Evolutionary conservation across 495 filamentous ascomycete species (phyloP).

Genomic region (Clohesyomyces aquaticus): DNA sequence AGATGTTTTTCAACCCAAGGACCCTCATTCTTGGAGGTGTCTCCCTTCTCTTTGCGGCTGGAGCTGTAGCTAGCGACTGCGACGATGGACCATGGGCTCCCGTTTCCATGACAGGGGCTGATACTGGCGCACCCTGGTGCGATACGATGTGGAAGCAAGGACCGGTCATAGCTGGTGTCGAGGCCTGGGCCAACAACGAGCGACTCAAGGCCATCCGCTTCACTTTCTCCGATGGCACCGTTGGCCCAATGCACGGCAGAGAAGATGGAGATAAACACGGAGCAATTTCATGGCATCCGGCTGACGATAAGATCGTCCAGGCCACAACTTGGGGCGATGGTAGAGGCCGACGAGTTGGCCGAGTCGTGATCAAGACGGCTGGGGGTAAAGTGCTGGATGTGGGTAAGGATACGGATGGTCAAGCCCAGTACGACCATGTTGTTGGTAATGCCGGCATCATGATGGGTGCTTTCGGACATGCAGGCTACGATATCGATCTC

Average conservation of each 20-base stretch:
- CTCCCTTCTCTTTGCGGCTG: background rate
- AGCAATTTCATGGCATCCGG: slow-evolving; percentile 1
- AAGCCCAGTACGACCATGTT: background rate
- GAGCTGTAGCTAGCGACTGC: background rate
- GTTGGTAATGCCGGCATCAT: slow-evolving; percentile 4
- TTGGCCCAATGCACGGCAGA: background rate
- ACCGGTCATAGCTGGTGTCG: background rate
- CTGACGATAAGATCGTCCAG: slow-evolving; percentile 5
- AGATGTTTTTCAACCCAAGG: background rate
- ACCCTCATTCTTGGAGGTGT: background rate
- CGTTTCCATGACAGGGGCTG: background rate
- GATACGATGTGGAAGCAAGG: slow-evolving; percentile 5
- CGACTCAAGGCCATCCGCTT: background rate
- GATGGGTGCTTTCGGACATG: background rate
- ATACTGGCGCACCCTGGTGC: background rate
- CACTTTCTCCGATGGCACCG: slow-evolving; percentile 2
- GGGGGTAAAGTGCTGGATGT: background rate
- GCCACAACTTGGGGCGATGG: slow-evolving; percentile 1
- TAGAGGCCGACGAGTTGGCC: background rate
- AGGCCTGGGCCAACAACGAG: slow-evolving; percentile 6
- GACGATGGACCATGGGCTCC: background rate
- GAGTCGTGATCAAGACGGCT: background rate
- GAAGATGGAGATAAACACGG: slow-evolving; percentile 1
- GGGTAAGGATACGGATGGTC: background rate
- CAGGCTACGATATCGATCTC: background rate